Evolutionary conservation across 768 basidiomycete genomes (phyloP).

Genomic region (Kwoniella europaea): DNA sequence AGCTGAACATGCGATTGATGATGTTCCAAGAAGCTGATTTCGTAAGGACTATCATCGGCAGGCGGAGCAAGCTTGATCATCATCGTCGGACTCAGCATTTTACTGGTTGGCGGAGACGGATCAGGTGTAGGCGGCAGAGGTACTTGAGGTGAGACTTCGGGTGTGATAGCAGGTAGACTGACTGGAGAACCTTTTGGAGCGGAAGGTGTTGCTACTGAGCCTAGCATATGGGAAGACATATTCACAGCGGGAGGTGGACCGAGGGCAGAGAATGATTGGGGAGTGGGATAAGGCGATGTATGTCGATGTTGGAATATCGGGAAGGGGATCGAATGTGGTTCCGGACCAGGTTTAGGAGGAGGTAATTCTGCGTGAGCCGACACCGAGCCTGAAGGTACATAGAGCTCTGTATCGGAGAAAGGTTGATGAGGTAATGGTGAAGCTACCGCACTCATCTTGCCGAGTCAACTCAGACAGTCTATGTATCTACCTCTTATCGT

Average conservation of each 20-base stretch:
- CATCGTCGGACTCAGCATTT: conserved; percentile 35
- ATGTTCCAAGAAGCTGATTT: conserved; percentile 9
- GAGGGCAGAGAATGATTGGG: conserved; percentile 48
- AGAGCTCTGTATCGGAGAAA: conserved; percentile 37
- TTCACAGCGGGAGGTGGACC: conserved; percentile 35
- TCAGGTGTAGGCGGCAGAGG: conserved; percentile 43
- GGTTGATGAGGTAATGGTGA: conserved; percentile 28
- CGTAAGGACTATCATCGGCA: conserved; percentile 30
- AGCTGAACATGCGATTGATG: neutral
- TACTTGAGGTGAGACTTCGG: conserved; percentile 22
- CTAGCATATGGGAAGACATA: conserved; percentile 12
- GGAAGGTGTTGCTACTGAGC: conserved; percentile 25
- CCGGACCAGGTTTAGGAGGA: conserved; percentile 12
- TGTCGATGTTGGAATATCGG: conserved; percentile 49
- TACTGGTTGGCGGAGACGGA: conserved; percentile 40
- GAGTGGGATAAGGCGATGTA: conserved; percentile 43
- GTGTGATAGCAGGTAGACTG: conserved; percentile 31
- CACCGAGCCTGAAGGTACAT: conserved; percentile 29
- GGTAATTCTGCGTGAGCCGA: conserved; percentile 41
- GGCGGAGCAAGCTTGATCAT: conserved; percentile 51
- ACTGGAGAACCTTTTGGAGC: conserved; percentile 30
- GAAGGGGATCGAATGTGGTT: conserved; percentile 29
- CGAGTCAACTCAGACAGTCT: neutral
- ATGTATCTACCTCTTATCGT: neutral
- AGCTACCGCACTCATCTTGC: conserved; percentile 35